Evolutionary conservation across 2,329 filamentous ascomycete species (phyloP).

Genomic region (Orbilia blumenaviensis): DNA sequence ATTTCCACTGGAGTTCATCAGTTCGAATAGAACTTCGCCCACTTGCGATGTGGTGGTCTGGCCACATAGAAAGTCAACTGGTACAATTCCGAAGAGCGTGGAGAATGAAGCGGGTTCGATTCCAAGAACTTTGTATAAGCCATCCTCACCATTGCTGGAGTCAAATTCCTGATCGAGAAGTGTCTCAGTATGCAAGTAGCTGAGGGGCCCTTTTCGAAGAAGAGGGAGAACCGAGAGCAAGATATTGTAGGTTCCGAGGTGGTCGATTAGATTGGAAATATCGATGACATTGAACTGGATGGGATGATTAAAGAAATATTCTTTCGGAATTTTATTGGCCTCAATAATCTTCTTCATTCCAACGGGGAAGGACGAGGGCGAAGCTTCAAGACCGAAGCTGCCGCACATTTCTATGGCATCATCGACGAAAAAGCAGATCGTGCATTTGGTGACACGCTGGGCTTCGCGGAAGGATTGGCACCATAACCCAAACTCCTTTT

Average conservation of each 20-base stretch:
- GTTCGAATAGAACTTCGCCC: slow-evolving; percentile 58
- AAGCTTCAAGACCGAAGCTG: not conserved
- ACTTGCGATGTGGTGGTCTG: slow-evolving; percentile 35
- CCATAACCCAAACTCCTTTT: slow-evolving; percentile 28
- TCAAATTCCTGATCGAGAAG: slow-evolving; percentile 60
- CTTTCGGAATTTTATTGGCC: not conserved
- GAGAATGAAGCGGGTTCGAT: slow-evolving; percentile 65
- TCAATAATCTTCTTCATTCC: not conserved
- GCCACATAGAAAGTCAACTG: slow-evolving; percentile 59
- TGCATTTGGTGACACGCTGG: not conserved
- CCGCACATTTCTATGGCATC: slow-evolving; percentile 33
- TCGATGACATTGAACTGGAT: slow-evolving; percentile 68
- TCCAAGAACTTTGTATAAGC: slow-evolving; percentile 63
- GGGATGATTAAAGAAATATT: slow-evolving; percentile 59
- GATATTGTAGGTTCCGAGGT: slow-evolving; percentile 64
- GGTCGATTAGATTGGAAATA: slow-evolving; percentile 65
- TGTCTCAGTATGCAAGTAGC: slow-evolving; percentile 66
- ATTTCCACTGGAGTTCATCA: not conserved
- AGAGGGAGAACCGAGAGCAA: slow-evolving; percentile 65
- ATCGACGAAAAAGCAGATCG: slow-evolving; percentile 23
- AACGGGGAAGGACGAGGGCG: not conserved
- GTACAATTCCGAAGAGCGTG: slow-evolving; percentile 66
- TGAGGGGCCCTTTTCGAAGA: slow-evolving; percentile 62
- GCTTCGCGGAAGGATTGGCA: not conserved
- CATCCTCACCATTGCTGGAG: slow-evolving; percentile 55